These are phyloP conservation scores for Vigna unguiculata DNA, from an alignment of 306 rosid species.

Conservation along the genomic window DNA sequence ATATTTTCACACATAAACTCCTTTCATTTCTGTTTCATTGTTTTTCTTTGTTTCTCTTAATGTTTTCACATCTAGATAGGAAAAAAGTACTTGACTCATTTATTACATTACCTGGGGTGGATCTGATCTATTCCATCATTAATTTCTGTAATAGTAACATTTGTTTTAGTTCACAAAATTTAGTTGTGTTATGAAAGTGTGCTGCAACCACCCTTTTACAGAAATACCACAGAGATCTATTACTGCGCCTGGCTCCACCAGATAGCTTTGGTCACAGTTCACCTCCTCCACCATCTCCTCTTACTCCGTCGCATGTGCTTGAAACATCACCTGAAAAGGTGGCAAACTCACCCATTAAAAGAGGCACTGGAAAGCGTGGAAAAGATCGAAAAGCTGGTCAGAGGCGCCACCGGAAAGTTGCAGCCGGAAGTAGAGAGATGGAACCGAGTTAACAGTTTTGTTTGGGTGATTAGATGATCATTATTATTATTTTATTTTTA, in stretches of 20 bases:
- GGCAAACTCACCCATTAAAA: slow-evolving; percentile 45
- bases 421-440: slow-evolving; percentile 55
- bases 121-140: neutral
- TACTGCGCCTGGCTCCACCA: slow-evolving; percentile 58
- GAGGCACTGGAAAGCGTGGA: slow-evolving; percentile 57
- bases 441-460: slow-evolving; percentile 62
- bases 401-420: slow-evolving; percentile 81
- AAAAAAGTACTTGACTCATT: slow-evolving; percentile 2
- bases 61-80: neutral
- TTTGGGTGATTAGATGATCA: slow-evolving; percentile 42
- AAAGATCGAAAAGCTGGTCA: slow-evolving; percentile 66
- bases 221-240: slow-evolving; percentile 84
- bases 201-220: slow-evolving; percentile 38
- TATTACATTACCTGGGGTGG: neutral
- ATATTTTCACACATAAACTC: neutral
- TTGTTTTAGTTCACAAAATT: neutral
- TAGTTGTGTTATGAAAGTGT: slow-evolving; percentile 7
- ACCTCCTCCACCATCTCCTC: slow-evolving; percentile 48
- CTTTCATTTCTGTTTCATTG: neutral
- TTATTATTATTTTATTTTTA: slow-evolving; percentile 28
- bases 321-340: slow-evolving; percentile 42
- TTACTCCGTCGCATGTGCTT: slow-evolving; percentile 43
- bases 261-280: slow-evolving; percentile 36
- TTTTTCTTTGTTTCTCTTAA: neutral
- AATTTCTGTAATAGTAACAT: neutral